Conservation (phyloP, 345 rosid species). For the Pugionium cornutum region DNA sequence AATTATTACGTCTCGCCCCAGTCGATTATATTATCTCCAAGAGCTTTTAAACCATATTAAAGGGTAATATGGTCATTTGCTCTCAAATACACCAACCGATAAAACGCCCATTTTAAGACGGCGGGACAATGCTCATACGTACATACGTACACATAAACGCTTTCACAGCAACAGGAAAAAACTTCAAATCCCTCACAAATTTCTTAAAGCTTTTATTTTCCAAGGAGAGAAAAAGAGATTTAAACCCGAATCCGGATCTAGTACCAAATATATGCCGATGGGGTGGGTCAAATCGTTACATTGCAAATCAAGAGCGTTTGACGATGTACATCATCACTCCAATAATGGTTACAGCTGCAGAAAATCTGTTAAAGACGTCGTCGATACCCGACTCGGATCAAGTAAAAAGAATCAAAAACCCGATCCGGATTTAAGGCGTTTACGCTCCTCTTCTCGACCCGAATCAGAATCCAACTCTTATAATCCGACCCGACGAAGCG, state of each 20-base stretch:
- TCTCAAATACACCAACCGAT: constrained; percentile 29
- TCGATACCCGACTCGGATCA: constrained; percentile 51
- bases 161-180: neutral
- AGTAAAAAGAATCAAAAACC: constrained; percentile 25
- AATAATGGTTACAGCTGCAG: constrained; percentile 71
- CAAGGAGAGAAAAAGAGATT: neutral
- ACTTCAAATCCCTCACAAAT: constrained; percentile 16
- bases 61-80: constrained; percentile 21
- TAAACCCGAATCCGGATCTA: constrained; percentile 25
- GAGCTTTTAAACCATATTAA: constrained; percentile 17
- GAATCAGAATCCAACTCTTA: constrained; percentile 37
- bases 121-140: constrained; percentile 29
- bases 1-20: constrained; percentile 22
- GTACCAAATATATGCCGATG: constrained; percentile 58
- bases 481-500: constrained; percentile 42
- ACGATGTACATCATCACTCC: constrained; percentile 69
- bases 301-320: constrained; percentile 91
- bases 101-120: constrained; percentile 35
- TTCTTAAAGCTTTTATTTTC: neutral
- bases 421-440: constrained; percentile 33
- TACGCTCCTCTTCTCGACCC: constrained; percentile 34
- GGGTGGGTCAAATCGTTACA: constrained; percentile 89
- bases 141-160: constrained; percentile 4
- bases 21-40: constrained; percentile 10
- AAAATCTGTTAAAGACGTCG: constrained; percentile 63